Percentiles rank a stretch among this genome's conserved stretches.
These are phyloP conservation scores for Stemphylium vesicarium DNA, from an alignment of 2,329 filamentous ascomycete species.

Conservation along the genomic window DNA sequence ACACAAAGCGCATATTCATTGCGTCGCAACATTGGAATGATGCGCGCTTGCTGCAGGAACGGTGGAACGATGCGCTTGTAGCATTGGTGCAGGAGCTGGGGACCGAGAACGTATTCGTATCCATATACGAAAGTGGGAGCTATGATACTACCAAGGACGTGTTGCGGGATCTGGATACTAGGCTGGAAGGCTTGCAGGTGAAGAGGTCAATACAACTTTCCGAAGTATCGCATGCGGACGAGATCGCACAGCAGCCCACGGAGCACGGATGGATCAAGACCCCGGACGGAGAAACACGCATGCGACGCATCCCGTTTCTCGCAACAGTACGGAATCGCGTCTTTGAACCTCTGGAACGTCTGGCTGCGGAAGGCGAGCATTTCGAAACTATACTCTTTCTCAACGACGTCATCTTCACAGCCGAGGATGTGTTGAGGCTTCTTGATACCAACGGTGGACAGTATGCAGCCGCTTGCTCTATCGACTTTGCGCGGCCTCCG, in stretches of 20 bases:
- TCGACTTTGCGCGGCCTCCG: slow-evolving; percentile 64
- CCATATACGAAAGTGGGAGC: slow-evolving; percentile 72
- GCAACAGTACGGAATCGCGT: slow-evolving; percentile 68
- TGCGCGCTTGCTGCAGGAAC: slow-evolving; percentile 62
- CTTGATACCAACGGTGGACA: slow-evolving; percentile 64
- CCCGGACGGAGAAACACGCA: slow-evolving; percentile 54
- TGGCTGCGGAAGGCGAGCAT: slow-evolving; percentile 55
- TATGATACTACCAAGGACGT: slow-evolving; percentile 71
- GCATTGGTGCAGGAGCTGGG: slow-evolving; percentile 64
- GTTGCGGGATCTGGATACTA: slow-evolving; percentile 62
- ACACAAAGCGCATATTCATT: slow-evolving; percentile 63
- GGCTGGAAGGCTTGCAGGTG: slow-evolving; percentile 61
- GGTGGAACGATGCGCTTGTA: slow-evolving; percentile 69
- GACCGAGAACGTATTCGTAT: slow-evolving; percentile 69
- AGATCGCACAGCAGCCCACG: slow-evolving; percentile 38
- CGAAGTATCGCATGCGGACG: slow-evolving; percentile 56
- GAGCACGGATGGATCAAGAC: slow-evolving; percentile 68
- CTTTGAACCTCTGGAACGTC: slow-evolving; percentile 63
- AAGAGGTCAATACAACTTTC: slow-evolving; percentile 63
- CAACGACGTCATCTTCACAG: slow-evolving; percentile 68
- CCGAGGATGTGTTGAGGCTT: slow-evolving; percentile 62
- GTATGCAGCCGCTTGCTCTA: slow-evolving; percentile 67
- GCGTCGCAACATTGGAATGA: slow-evolving; percentile 74
- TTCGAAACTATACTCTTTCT: slow-evolving; percentile 68
- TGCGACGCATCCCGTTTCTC: slow-evolving; percentile 73